Evolutionary conservation across 768 basidiomycete genomes (phyloP).

Genomic region (Boletus tylopilopsis): DNA sequence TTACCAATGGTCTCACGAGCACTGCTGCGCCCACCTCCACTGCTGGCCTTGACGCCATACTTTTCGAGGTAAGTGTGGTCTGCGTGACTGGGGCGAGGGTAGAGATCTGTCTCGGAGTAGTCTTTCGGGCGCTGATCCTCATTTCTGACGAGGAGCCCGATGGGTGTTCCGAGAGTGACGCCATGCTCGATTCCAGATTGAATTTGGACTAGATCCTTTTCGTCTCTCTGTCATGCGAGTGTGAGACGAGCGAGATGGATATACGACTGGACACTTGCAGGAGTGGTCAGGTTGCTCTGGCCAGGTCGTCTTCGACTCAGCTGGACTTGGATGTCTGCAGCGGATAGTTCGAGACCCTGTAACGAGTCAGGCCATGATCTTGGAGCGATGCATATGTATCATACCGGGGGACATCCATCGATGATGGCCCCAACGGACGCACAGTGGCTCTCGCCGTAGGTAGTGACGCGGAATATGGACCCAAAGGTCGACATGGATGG

Average conservation of each 20-base stretch:
- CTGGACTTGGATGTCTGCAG: constrained; percentile 87
- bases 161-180: constrained; percentile 95
- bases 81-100: constrained; percentile 95
- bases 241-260: not conserved
- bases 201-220: constrained; percentile 90
- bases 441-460: constrained; percentile 98
- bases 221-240: constrained; percentile 69
- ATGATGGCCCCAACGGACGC: constrained; percentile 96
- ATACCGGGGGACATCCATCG: constrained; percentile 94
- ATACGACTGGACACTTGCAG: constrained; percentile 49
- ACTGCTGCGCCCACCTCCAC: constrained; percentile 91
- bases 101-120: constrained; percentile 97
- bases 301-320: constrained; percentile 90
- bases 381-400: constrained; percentile 22
- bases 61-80: constrained; percentile 98
- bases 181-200: constrained; percentile 95
- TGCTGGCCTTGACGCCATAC: constrained; percentile 96
- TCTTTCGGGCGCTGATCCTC: constrained; percentile 98
- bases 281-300: constrained; percentile 95
- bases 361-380: constrained; percentile 11
- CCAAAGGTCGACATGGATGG: constrained; percentile 99
- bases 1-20: constrained; percentile 95
- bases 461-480: constrained; percentile 87
- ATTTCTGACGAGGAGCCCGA: constrained; percentile 93
- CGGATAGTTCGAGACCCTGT: constrained; percentile 78